A percentile compares a stretch with the other conserved stretches of the same genome.
Evolutionary conservation across 495 filamentous ascomycete genomes (phyloP).

Genomic region (Geopyxis carbonaria): DNA sequence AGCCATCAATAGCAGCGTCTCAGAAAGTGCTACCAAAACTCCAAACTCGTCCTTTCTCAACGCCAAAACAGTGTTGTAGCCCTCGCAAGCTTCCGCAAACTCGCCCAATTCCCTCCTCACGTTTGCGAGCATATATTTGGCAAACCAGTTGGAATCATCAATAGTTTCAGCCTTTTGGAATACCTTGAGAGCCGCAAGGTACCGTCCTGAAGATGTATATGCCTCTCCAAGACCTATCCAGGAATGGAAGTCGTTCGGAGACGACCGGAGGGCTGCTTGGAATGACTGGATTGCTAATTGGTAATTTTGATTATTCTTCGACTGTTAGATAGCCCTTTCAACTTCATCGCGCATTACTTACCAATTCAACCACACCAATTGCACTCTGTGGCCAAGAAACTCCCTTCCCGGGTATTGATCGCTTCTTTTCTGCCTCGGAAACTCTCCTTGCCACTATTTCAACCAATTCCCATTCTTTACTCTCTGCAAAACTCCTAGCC

Average conservation of each 20-base stretch:
- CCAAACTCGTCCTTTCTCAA: slow-evolving; percentile 59
- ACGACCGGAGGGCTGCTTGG: slow-evolving; percentile 69
- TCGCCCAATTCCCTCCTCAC: slow-evolving; percentile 80
- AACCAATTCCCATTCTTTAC: slow-evolving; percentile 89
- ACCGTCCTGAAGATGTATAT: slow-evolving; percentile 84
- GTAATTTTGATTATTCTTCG: slow-evolving; percentile 89
- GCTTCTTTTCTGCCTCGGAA: slow-evolving; percentile 77
- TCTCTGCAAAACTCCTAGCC: slow-evolving; percentile 66
- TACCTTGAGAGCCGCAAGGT: slow-evolving; percentile 81
- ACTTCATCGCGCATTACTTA: slow-evolving; percentile 46
- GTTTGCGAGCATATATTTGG: slow-evolving; percentile 92
- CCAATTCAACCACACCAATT: slow-evolving; percentile 69
- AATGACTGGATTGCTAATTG: slow-evolving; percentile 74
- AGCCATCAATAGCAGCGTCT: slow-evolving; percentile 67
- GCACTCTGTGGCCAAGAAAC: slow-evolving; percentile 96
- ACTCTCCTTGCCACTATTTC: slow-evolving; percentile 83
- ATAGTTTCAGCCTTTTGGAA: slow-evolving; percentile 55
- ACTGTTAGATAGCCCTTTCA: slow-evolving; percentile 54
- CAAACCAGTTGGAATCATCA: slow-evolving; percentile 64
- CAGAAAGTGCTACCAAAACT: slow-evolving; percentile 68
- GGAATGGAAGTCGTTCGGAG: slow-evolving; percentile 73
- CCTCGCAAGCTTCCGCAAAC: slow-evolving; percentile 60
- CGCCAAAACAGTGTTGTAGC: slow-evolving; percentile 54
- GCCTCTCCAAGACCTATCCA: slow-evolving; percentile 94
- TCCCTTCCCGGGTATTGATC: slow-evolving; percentile 72